phyloP scores from a whole-genome alignment of 208 protist species.

The Acanthamoeba royreba region DNA sequence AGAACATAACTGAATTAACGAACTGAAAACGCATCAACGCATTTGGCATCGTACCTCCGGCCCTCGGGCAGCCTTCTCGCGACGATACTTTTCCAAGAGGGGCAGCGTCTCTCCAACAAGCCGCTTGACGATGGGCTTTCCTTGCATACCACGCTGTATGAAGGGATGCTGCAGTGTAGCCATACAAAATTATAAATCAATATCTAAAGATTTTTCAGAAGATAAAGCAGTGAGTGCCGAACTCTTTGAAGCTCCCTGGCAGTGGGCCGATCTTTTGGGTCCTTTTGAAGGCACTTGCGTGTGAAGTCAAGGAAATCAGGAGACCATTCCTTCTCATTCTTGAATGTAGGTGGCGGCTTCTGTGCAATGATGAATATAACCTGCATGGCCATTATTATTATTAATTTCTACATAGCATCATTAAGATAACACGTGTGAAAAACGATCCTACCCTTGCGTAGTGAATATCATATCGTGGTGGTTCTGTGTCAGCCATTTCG shows the following conservation, averaged over 20 bases:
- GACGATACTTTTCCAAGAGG: not conserved
- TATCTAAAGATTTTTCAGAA: too few relatives aligned
- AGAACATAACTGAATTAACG: not conserved
- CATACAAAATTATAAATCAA: too few relatives aligned
- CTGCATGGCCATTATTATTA: too few relatives aligned
- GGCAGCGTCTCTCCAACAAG: not conserved
- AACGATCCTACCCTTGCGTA: slow-evolving; percentile 15
- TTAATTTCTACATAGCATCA: not conserved
- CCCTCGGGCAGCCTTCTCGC: slow-evolving; percentile 14
- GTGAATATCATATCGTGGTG: slow-evolving; percentile 78
- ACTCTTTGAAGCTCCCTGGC: slow-evolving; percentile 72
- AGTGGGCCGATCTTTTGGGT: slow-evolving; percentile 71
- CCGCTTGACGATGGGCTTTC: not conserved
- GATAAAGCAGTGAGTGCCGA: too few relatives aligned
- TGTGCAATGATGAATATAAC: slow-evolving; percentile 83
- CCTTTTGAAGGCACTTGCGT: slow-evolving; percentile 75
- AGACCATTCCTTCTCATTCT: slow-evolving; percentile 61
- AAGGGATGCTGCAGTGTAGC: not conserved
- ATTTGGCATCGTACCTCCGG: not conserved
- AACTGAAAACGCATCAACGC: too few relatives aligned
- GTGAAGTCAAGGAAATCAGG: slow-evolving; percentile 80
- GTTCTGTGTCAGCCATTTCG: slow-evolving; percentile 80
- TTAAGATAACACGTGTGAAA: too few relatives aligned
- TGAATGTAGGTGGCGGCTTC: slow-evolving; percentile 70
- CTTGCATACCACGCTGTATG: not conserved